Percentiles rank a stretch among this genome's conserved stretches.
Evolutionary conservation across 2,329 filamentous ascomycete species (phyloP).

Genomic region (Fusarium kyushuense): DNA sequence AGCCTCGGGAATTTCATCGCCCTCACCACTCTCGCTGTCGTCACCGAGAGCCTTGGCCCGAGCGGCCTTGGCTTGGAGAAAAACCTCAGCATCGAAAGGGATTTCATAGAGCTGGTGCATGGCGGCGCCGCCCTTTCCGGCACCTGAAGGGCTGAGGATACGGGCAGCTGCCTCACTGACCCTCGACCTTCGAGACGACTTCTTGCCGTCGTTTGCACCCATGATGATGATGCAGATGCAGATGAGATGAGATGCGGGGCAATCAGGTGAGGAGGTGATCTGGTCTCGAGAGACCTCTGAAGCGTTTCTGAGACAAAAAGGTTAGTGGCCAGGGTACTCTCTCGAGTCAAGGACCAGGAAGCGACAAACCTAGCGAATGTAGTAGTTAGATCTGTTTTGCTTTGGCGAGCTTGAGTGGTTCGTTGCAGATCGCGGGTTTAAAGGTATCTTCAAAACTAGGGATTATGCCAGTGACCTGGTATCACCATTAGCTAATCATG

Average conservation of each 20-base stretch:
- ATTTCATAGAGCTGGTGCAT: constrained; percentile 30
- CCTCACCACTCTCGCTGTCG: constrained; percentile 27
- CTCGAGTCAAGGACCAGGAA: neutral
- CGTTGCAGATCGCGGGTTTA: constrained; percentile 34
- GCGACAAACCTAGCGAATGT: constrained; percentile 20
- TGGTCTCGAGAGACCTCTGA: constrained; percentile 15
- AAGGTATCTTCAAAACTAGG: constrained; percentile 36
- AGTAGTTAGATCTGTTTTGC: constrained; percentile 17
- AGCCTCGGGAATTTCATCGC: constrained; percentile 15
- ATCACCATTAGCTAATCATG: constrained; percentile 36
- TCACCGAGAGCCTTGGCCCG: constrained; percentile 16
- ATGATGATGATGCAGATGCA: constrained; percentile 8
- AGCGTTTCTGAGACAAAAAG: neutral
- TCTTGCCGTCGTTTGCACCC: constrained; percentile 31
- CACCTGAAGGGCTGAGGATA: constrained; percentile 5
- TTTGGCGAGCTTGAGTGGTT: constrained; percentile 31
- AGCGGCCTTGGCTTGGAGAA: constrained; percentile 21
- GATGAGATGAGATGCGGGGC: constrained; percentile 21
- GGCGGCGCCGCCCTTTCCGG: constrained; percentile 7
- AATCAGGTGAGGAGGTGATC: neutral
- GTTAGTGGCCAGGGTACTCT: constrained; percentile 7
- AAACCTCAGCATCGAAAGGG: constrained; percentile 30
- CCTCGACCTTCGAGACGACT: constrained; percentile 8
- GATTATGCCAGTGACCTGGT: constrained; percentile 26
- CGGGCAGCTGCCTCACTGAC: constrained; percentile 11